Evolutionary conservation across 306 rosid genomes (phyloP), one percentile per base, ranked within the genome.

Genomic region (Phaseolus lunatus): DNA sequence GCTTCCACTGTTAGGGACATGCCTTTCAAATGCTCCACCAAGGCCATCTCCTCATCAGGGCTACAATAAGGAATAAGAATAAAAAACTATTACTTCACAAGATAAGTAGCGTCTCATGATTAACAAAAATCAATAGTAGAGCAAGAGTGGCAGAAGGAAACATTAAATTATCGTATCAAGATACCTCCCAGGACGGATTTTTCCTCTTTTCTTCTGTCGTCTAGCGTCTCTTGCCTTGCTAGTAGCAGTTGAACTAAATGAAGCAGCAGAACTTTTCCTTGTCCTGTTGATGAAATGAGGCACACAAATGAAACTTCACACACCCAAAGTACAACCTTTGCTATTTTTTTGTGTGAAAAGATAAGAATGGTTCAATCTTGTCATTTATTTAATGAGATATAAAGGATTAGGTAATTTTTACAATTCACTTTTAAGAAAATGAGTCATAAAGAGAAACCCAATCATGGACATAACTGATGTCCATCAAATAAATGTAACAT

Each of bases 111-210:
- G 37, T 53, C 48, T 9, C 70, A 23, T 62, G 53, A 45, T 43
- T 4, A 78, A 31, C 24, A 74, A 47, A 73, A 63, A 77, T 72
- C 48, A 18, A 23, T 7, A 65, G 33, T 16, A 31, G 9, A 66
- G n/a, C 18, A 67, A 0, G 77, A 37, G 43, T 48, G 54, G 12
- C 16, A 0, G 33, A 14, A 8, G 29, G 54, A 77, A 10, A 22
- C 41, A 54, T 39, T 19, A 72, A 61, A n/a, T 62, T 78, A 23
- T 16, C 22, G 43, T n/a, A 49, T 72, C 59, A 43, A 72, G n/a
- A 27, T 87, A 95, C 99, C 99, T 92, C 39, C 99, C 99, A 3
- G 96, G 91, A 72, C 99, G 99, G 74, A 95, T 95, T 85, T 92
- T 95, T 62, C 98, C 99, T 81, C 90, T 90, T 78, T 93, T 95